Conservation (phyloP, 257 asterid genomes). For the Cruciata laevipes region DNA sequence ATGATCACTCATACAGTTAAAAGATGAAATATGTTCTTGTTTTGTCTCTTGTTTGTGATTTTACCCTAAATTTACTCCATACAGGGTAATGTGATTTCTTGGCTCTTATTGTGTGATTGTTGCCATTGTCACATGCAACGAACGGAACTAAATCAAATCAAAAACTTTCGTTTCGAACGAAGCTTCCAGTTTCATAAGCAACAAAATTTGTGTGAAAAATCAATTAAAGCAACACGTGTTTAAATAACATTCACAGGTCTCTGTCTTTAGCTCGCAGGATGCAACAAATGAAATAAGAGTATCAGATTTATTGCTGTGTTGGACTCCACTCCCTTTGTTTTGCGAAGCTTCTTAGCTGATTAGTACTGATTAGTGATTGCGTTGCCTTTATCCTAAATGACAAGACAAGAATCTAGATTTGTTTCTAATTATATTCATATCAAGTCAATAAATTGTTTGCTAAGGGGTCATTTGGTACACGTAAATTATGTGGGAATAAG, state of each 20-base stretch:
- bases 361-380: background rate
- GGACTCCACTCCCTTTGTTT: background rate
- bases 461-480: too few species aligned
- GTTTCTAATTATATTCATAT: too few species aligned
- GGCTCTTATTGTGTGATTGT: background rate
- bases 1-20: too few species aligned
- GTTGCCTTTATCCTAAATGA: background rate
- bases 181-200: background rate
- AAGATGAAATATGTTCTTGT: too few species aligned
- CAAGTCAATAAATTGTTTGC: too few species aligned
- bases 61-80: background rate
- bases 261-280: background rate
- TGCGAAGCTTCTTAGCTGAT: background rate
- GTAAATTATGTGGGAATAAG: too few species aligned
- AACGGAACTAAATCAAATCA: background rate
- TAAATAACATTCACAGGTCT: background rate
- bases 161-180: background rate
- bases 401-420: background rate
- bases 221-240: background rate
- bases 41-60: too few species aligned
- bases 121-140: background rate
- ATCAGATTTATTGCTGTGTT: background rate
- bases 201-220: too few species aligned
- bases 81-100: background rate
- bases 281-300: background rate